Evolutionary conservation across 371 early-diverging fungal species (phyloP), one percentile per base, ranked within the genome.

Genomic region (Syncephalastrum contaminatum): DNA sequence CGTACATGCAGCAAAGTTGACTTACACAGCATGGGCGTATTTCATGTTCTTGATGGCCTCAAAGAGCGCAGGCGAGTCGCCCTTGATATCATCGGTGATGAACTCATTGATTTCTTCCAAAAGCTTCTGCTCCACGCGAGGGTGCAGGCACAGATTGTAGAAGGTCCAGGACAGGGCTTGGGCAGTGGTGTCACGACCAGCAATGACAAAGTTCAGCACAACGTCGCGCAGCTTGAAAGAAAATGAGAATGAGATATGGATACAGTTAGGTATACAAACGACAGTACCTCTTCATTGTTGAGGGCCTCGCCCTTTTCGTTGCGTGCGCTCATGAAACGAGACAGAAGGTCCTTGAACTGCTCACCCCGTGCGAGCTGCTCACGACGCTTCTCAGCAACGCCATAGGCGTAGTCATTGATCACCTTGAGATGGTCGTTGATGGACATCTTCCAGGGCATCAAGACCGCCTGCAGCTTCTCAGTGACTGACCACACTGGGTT

Each of bases 121-220:
- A 5, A 91, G 53, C 41, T 73, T 82, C 14, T 58, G 54, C 54
- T 86, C 77, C 2, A 84, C 75, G 13, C 62, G 59, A 0, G 83
- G 80, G 43, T 82, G 67, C 43, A 66, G 53, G 19, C 70, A 55
- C 12, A 91, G 56, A 18, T 67, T 70, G 43, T 77, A 87, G 53
- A 87, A 80, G 42, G 78, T 63, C 92, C 92, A 91, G 15, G 81
- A 77, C 8, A 90, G 66, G 0, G 85, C 80, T 60, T 86, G 85
- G 0, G 88, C 88, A 2, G 90, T 89, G 0, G 89, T 88, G 58
- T 89, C 89, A 8, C 88, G 75, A 0, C 78, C 78, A 24, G 75
- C 87, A 61, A 89, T 81, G 39, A 88, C 73, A 54, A 89, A 84
- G 71, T 89, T 91, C 21, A 89, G 54, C 4, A 89, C 73, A 49